Percentiles rank a stretch among this genome's conserved stretches.
Conservation (phyloP, 768 basidiomycete species). For the Rhizopogon salebrosus region DNA sequence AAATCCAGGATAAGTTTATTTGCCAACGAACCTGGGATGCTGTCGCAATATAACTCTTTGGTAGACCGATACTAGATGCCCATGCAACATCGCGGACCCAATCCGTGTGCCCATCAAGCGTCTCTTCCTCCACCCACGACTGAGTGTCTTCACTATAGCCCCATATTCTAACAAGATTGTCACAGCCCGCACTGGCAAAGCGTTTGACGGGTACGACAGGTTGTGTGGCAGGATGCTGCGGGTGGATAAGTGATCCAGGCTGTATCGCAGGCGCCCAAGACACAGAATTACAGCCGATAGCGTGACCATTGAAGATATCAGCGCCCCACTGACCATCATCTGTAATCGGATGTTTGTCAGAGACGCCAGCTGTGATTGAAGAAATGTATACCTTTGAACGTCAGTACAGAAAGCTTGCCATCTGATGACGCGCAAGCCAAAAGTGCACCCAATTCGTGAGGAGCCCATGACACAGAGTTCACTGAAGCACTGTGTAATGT, state of each 20-base stretch:
- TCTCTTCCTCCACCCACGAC: conserved; percentile 88
- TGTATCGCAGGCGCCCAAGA: conserved; percentile 95
- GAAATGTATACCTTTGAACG: conserved; percentile 82
- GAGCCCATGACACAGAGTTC: conserved; percentile 99
- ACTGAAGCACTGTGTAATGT: conserved; percentile 92
- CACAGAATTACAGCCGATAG: conserved; percentile 94
- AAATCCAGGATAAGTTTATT: not conserved
- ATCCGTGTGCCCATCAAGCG: conserved; percentile 87
- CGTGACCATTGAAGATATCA: conserved; percentile 92
- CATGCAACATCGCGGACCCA: conserved; percentile 99
- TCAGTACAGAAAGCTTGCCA: conserved; percentile 92
- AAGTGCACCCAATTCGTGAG: conserved; percentile 94
- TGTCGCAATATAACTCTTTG: conserved; percentile 92
- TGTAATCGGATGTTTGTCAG: conserved; percentile 23
- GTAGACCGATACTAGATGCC: conserved; percentile 95
- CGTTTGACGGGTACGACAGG: conserved; percentile 67
- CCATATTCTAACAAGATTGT: conserved; percentile 95
- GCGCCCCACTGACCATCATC: conserved; percentile 97
- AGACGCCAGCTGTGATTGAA: not conserved
- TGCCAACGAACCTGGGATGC: conserved; percentile 67
- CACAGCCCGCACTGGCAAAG: conserved; percentile 94
- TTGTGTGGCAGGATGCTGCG: conserved; percentile 41
- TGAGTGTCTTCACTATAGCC: conserved; percentile 81
- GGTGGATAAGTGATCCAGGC: conserved; percentile 78
- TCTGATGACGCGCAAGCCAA: conserved; percentile 96